These are phyloP conservation scores for Lunularia cruciata DNA, from an alignment of 225 moss, liverwort and hornwort species.

Conservation along the genomic window DNA sequence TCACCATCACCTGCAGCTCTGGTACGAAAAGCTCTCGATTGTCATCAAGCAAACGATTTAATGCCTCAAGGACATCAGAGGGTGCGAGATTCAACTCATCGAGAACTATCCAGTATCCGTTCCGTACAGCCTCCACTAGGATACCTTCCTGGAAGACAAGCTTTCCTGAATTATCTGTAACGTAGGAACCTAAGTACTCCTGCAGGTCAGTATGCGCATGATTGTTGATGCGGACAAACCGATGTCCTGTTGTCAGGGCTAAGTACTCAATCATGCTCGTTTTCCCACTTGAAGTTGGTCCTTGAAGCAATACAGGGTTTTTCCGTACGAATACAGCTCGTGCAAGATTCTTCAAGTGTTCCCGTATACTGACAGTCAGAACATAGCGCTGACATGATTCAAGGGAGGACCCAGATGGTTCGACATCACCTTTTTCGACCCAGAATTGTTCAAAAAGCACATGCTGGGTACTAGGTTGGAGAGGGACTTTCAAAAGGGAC, in stretches of 20 bases:
- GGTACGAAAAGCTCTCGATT: slow-evolving; percentile 97
- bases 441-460: slow-evolving; percentile 92
- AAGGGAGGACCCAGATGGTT: slow-evolving; percentile 57
- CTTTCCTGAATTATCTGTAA: slow-evolving; percentile 79
- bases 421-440: slow-evolving; percentile 75
- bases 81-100: slow-evolving; percentile 97
- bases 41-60: slow-evolving; percentile 93
- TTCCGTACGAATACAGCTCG: slow-evolving; percentile 90
- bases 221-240: slow-evolving; percentile 94
- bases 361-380: slow-evolving; percentile 73
- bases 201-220: slow-evolving; percentile 98
- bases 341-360: slow-evolving; percentile 94
- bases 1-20: slow-evolving; percentile 81
- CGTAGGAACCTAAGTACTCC: slow-evolving; percentile 94
- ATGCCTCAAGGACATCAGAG: slow-evolving; percentile 93
- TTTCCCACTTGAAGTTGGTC: slow-evolving; percentile 98
- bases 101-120: slow-evolving; percentile 94
- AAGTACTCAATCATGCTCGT: slow-evolving; percentile 96
- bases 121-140: slow-evolving; percentile 95
- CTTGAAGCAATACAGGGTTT: slow-evolving; percentile 91
- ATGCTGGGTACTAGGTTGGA: slow-evolving; percentile 73
- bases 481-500: slow-evolving; percentile 82
- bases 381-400: slow-evolving; percentile 76
- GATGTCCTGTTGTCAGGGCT: slow-evolving; percentile 76
- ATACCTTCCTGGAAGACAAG: slow-evolving; percentile 94